Evolutionary conservation across 805 yeast species (phyloP).

Genomic region (Hanseniaspora singularis): DNA sequence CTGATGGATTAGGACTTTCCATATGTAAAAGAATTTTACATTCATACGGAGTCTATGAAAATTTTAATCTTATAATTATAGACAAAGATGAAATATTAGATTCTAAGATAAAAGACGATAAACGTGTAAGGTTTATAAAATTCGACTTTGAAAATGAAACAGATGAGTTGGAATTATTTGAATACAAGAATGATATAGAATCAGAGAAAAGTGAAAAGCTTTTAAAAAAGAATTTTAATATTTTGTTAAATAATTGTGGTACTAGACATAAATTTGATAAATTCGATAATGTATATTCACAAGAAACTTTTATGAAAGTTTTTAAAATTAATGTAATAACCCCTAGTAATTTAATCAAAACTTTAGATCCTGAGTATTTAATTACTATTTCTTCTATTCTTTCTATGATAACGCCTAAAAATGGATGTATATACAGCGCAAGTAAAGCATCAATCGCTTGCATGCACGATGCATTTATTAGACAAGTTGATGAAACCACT

Average conservation of each 20-base stretch:
- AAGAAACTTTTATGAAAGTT: constrained; percentile 20
- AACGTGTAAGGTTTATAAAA: not conserved
- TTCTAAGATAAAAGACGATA: constrained; percentile 6
- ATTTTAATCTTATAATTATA: constrained; percentile 18
- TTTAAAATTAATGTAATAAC: constrained; percentile 16
- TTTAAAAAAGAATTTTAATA: constrained; percentile 17
- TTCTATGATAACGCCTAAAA: constrained; percentile 33
- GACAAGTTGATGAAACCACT: not conserved
- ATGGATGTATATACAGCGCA: constrained; percentile 34
- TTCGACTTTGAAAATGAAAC: not conserved
- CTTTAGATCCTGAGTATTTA: constrained; percentile 6
- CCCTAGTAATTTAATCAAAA: constrained; percentile 12
- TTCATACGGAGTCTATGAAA: not conserved
- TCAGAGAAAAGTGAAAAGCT: not conserved
- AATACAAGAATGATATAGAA: too few relatives aligned
- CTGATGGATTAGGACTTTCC: constrained; percentile 34
- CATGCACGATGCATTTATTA: constrained; percentile 33
- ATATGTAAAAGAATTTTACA: constrained; percentile 23
- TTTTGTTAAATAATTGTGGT: constrained; percentile 35
- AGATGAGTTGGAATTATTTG: too few relatives aligned
- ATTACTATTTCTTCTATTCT: constrained; percentile 21
- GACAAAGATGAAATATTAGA: constrained; percentile 29
- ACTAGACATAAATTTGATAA: constrained; percentile 27
- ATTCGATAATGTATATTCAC: constrained; percentile 21
- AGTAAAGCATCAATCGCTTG: constrained; percentile 34